These are phyloP conservation scores for Oryza punctata DNA, from an alignment of 176 grass and related monocot genomes.

Conservation along the genomic window DNA sequence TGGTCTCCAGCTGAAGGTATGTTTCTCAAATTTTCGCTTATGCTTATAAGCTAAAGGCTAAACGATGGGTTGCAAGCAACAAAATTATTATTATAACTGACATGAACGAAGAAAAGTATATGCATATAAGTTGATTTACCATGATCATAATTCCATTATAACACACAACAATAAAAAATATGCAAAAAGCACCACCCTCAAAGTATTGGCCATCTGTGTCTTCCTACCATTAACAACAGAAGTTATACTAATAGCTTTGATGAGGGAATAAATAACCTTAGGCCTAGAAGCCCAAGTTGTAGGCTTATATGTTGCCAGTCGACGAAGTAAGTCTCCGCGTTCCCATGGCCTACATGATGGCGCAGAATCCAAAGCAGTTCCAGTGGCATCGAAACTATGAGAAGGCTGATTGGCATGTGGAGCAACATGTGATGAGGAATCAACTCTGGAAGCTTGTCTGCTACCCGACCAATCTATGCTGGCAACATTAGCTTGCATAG, in stretches of 20 bases:
- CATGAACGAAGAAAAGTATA: background rate
- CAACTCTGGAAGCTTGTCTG: slow-evolving; percentile 73
- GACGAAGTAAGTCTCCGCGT: slow-evolving; percentile 81
- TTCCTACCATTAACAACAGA: slow-evolving; percentile 3
- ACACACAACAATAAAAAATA: background rate
- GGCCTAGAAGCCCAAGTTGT: slow-evolving; percentile 86
- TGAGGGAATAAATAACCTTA: slow-evolving; percentile 52
- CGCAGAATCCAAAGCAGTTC: slow-evolving; percentile 58
- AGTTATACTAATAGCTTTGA: slow-evolving; percentile 6
- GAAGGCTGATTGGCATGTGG: slow-evolving; percentile 59
- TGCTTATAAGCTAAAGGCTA: no score
- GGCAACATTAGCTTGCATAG: slow-evolving; percentile 66
- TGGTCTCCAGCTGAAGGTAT: no score
- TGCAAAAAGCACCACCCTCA: slow-evolving; percentile 8
- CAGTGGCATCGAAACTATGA: slow-evolving; percentile 74
- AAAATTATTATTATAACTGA: slow-evolving; percentile 4
- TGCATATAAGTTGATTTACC: background rate
- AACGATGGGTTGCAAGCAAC: background rate
- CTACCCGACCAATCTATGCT: slow-evolving; percentile 91
- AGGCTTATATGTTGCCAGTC: slow-evolving; percentile 80
- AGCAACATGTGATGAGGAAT: slow-evolving; percentile 59
- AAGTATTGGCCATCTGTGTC: background rate
- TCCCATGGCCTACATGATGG: slow-evolving; percentile 93
- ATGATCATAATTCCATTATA: slow-evolving; percentile 14
- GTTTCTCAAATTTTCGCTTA: no score